phyloP scores from a whole-genome alignment of 768 basidiomycete genomes.

The Collybia sordida region DNA sequence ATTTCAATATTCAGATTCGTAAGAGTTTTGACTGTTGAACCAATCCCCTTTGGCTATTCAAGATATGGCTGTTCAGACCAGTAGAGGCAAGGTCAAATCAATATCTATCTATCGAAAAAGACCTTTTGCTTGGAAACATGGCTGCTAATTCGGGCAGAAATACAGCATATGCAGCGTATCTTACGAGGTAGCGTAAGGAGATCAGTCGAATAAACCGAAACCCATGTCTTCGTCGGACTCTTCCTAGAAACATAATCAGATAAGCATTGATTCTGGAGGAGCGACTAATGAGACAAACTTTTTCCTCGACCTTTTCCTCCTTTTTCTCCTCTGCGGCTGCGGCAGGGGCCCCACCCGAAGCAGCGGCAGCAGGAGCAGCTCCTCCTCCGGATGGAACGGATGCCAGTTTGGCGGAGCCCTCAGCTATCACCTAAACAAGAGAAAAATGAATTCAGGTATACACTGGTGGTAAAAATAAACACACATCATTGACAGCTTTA shows the following conservation, averaged over 20 bases:
- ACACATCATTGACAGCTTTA: constrained; percentile 82
- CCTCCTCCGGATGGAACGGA: constrained; percentile 96
- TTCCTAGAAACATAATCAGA: constrained; percentile 47
- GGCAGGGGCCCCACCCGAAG: constrained; percentile 51
- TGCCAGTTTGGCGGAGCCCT: constrained; percentile 90
- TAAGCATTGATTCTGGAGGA: neutral
- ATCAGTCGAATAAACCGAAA: constrained; percentile 96
- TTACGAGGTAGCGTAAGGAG: neutral
- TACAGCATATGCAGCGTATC: constrained; percentile 10
- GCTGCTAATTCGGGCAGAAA: constrained; percentile 8
- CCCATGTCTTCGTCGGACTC: constrained; percentile 99
- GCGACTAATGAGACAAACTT: constrained; percentile 45
- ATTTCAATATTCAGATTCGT: no score
- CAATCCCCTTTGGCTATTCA: no score
- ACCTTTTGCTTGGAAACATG: neutral
- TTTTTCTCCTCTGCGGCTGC: constrained; percentile 77
- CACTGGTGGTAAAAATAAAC: constrained; percentile 24
- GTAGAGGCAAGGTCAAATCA: neutral
- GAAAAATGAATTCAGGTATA: constrained; percentile 6
- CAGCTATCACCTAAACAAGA: constrained; percentile 73
- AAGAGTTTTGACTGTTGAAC: no score
- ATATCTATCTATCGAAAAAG: no score
- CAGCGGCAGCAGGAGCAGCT: constrained; percentile 53
- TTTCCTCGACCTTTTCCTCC: constrained; percentile 90
- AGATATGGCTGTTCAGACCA: no score